phyloP scores from a whole-genome alignment of 768 basidiomycete species.

The Imleria badia region DNA sequence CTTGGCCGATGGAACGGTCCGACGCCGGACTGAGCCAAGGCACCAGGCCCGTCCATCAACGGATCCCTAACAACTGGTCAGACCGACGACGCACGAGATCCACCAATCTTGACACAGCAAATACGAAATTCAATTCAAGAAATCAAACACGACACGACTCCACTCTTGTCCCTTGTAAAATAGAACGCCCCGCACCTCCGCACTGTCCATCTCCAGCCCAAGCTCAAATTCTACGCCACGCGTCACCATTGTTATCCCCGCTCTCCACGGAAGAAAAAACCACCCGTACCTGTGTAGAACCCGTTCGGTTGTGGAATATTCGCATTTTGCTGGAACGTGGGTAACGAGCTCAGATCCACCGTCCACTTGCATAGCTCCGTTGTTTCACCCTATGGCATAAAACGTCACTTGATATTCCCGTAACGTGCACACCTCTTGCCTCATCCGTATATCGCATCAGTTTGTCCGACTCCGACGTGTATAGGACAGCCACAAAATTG shows the following conservation, averaged over 20 bases:
- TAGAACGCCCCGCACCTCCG: conserved; percentile 80
- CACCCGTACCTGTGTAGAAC: conserved; percentile 71
- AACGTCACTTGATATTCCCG: conserved; percentile 21
- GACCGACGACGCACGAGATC: conserved; percentile 6
- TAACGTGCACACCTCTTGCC: conserved; percentile 32
- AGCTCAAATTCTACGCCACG: conserved; percentile 69
- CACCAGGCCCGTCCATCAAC: conserved; percentile 4
- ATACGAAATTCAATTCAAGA: conserved; percentile 30
- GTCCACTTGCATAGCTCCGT: conserved; percentile 84
- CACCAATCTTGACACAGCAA: not conserved
- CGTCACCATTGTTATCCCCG: not conserved
- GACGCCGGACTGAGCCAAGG: not conserved
- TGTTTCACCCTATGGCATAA: conserved; percentile 54
- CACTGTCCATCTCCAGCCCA: conserved; percentile 80
- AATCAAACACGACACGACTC: conserved; percentile 70
- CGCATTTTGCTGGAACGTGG: conserved; percentile 75
- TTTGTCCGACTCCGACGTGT: conserved; percentile 71
- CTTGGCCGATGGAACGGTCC: conserved; percentile 2
- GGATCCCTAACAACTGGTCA: conserved; percentile 4
- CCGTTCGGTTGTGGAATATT: conserved; percentile 53
- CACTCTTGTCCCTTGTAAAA: conserved; percentile 76
- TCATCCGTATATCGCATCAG: conserved; percentile 86
- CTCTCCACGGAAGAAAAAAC: not conserved
- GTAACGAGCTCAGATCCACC: conserved; percentile 75
- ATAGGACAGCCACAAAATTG: conserved; percentile 78